Base-by-base conservation (phyloP, 1,139 yeast genomes). In the Nadsonia commutata region DNA sequence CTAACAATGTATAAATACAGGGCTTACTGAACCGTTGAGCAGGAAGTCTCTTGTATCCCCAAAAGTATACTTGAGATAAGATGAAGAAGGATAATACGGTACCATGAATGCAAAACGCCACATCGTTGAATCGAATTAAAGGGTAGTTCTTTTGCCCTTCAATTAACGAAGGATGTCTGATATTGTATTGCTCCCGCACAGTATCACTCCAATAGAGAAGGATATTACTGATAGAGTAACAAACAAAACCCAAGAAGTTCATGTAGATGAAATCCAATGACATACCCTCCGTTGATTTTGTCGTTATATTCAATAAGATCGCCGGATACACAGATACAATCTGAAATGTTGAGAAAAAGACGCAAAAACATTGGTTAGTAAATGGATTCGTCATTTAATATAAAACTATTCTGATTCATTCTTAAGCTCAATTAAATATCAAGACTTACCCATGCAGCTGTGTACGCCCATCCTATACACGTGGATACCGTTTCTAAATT, bases 261-360 rank as follows among this genome's bases (percentile, higher is more conserved):
- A 70, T 56, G 23, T 57, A 55, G 3, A 66, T 56, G 44, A 64
- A 68, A 51, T 70, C 75, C 11, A 66, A 43, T 1, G 73, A 67
- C 18, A 68, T 58, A 3, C 74, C 72, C 51, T 70, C 74, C 2
- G 71, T 64, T 1, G 69, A 61, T 44, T 52, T 56, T 36, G 68
- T 53, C 38, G 53, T 51, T 37, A 55, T 53, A 41, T 66, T 67
- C 20, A 70, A 57, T 31, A 62, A 47, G 3, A 70, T 48, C 2
- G 72, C 67, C 3, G 75, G 75, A 49, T 70, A 70, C 41, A 68
- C 62, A n/a, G 74, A 66, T 3, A 67, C 49, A 41, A 72, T 64
- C 74, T 67, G 23, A 21, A 21, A 21, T 21, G 9, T 21, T 21
- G 6, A 21, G 9, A 21, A 6, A 6, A 9, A 6, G 9, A 9